Base-by-base conservation (phyloP, 306 rosid species). In the Arachis stenosperma region DNA sequence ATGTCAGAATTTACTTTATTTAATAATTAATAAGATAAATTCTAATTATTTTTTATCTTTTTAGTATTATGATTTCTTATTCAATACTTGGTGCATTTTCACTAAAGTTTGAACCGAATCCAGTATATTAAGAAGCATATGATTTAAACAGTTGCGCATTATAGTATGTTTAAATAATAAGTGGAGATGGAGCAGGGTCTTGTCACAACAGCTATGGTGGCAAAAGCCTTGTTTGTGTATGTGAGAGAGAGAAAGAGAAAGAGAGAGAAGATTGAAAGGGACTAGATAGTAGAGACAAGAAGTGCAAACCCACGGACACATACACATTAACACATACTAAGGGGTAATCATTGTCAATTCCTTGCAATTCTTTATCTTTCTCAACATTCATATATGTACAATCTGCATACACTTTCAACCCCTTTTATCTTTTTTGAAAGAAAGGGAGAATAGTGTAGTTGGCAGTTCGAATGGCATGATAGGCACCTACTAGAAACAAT, bases 381-480 rank as follows among this genome's bases (percentile, higher is more conserved):
- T 11, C 55, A 46, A 66, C 69, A 40, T 48, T 76, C 68, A 2
- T 4, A 33, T 33, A 33, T 33, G 37, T 22, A 64, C 53, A 6
- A 44, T 40, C 39, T 14, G 63, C 40, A 15, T 42, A 74, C 70
- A 1, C 27, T 22, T 22, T 22, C 27, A 22, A 22, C 27, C 27
- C 27, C 1, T 22, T 33, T 33, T 33, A 33, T 33, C 4, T 2
- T 2, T 33, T 33, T 33, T 2, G 4, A 33, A 33, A 33, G 37
- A 33, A 33, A 33, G 37, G 37, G 37, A 33, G 37, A 33, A 33
- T 33, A 33, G 57, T 44, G 10, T 48, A 14, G 10, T 10, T 9
- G 78, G 80, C 81, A 78, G 84, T 86, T 86, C 54, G 50, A 81
- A 78, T 67, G 88, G 80, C 75, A 87, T 89, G 70, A 91, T 89